Conservation (phyloP, 2,329 filamentous ascomycete species). For the Metarhizium anisopliae region DNA sequence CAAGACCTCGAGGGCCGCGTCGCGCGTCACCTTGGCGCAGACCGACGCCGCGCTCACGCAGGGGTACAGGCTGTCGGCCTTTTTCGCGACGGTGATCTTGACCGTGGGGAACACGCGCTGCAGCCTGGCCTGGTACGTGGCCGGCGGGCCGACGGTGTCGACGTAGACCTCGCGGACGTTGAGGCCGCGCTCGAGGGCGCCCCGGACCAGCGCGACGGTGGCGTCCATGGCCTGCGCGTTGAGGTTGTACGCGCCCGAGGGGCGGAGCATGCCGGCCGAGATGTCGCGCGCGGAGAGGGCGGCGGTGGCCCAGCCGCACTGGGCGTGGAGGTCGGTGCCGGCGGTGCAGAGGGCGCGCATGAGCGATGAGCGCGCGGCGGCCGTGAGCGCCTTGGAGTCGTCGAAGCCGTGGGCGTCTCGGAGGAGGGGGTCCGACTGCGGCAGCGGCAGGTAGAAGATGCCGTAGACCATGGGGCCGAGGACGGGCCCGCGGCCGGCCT, state of each 20-base stretch:
- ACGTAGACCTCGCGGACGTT: slow-evolving; percentile 87
- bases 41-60: slow-evolving; percentile 91
- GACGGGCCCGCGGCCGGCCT: slow-evolving; percentile 90
- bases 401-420: slow-evolving; percentile 78
- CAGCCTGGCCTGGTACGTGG: slow-evolving; percentile 74
- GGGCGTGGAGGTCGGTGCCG: slow-evolving; percentile 34
- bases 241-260: slow-evolving; percentile 66
- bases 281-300: slow-evolving; percentile 80
- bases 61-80: slow-evolving; percentile 87
- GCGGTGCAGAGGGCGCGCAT: slow-evolving; percentile 62
- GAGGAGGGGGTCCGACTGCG: slow-evolving; percentile 63
- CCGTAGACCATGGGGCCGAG: slow-evolving; percentile 71
- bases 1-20: slow-evolving; percentile 76
- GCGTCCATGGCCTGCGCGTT: slow-evolving; percentile 95
- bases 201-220: slow-evolving; percentile 71
- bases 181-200: slow-evolving; percentile 67
- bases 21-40: slow-evolving; percentile 90
- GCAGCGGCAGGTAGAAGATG: slow-evolving; percentile 66
- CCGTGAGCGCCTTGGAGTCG: slow-evolving; percentile 87
- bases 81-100: slow-evolving; percentile 71
- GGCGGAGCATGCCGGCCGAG: slow-evolving; percentile 64
- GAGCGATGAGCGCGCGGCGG: slow-evolving; percentile 65
- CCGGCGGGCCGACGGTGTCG: slow-evolving; percentile 83
- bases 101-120: slow-evolving; percentile 74
- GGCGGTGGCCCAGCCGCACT: slow-evolving; percentile 76